Percentiles rank a stretch among this genome's conserved stretches.
These are phyloP conservation scores for Aspergillus candidus DNA, from an alignment of 2,329 filamentous ascomycete genomes.

Conservation along the genomic window DNA sequence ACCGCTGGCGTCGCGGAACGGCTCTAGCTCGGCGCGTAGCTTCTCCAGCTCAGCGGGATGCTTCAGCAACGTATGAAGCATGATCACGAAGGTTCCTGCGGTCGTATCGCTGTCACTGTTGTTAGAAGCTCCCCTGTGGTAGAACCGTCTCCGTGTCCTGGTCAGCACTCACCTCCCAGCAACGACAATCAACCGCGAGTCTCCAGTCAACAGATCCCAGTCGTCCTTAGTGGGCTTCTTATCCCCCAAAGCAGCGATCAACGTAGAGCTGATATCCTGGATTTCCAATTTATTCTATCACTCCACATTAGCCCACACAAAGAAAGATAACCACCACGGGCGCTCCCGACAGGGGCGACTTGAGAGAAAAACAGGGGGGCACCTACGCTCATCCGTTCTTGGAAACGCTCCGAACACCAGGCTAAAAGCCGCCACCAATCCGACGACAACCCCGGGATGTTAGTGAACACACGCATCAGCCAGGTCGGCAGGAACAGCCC, in stretches of 20 bases:
- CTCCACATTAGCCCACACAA: neutral
- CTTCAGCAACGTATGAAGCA: neutral
- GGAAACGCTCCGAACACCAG: constrained; percentile 4
- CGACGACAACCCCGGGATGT: neutral
- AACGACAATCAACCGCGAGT: constrained; percentile 24
- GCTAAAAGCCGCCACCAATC: constrained; percentile 5
- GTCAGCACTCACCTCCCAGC: constrained; percentile 16
- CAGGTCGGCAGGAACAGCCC: constrained; percentile 10
- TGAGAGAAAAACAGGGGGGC: too few relatives aligned
- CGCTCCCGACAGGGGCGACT: too few relatives aligned
- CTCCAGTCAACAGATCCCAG: constrained; percentile 20
- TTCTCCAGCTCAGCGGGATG: neutral
- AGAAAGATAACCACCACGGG: neutral
- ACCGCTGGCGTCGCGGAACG: too few relatives aligned
- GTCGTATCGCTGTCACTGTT: neutral
- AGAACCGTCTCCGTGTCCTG: too few relatives aligned
- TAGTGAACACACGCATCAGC: constrained; percentile 1
- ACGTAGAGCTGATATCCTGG: constrained; percentile 20
- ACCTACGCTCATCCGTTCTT: constrained; percentile 5
- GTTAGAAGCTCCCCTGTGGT: too few relatives aligned
- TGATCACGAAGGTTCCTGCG: neutral
- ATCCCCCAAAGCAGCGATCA: constrained; percentile 19
- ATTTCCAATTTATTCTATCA: constrained; percentile 10
- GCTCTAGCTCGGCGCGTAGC: neutral
- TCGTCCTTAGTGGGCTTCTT: constrained; percentile 14